A percentile compares a stretch with the other conserved stretches of the same genome.
Conservation (phyloP, 2,329 filamentous ascomycete species). For the Rutstroemia sp. region DNA sequence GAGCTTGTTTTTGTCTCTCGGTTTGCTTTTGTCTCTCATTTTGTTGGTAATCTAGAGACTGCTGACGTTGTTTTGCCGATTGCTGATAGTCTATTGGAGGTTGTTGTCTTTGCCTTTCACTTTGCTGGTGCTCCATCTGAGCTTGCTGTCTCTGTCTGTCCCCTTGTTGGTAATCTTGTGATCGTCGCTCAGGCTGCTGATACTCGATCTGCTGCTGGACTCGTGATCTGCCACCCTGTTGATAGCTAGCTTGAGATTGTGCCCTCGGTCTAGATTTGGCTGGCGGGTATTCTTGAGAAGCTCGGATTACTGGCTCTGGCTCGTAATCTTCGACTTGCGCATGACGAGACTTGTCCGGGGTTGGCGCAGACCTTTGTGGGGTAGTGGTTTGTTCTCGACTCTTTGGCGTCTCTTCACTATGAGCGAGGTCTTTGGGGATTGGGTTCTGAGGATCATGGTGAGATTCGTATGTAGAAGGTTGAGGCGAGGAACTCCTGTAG, state of each 20-base stretch:
- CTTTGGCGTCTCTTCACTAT: slow-evolving; percentile 38
- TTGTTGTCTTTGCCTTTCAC: slow-evolving; percentile 4
- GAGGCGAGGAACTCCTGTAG: slow-evolving; percentile 91
- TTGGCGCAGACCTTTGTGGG: slow-evolving; percentile 39
- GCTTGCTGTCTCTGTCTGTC: slow-evolving; percentile 5
- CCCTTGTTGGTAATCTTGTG: slow-evolving; percentile 6
- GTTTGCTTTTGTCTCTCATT: slow-evolving; percentile 6
- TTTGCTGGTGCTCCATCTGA: slow-evolving; percentile 1
- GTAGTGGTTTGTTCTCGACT: slow-evolving; percentile 41
- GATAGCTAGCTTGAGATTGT: slow-evolving; percentile 7
- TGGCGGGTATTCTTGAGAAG: slow-evolving; percentile 1
- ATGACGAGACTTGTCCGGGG: slow-evolving; percentile 10
- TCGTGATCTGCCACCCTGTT: slow-evolving; percentile 1
- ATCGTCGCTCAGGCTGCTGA: slow-evolving; percentile 7
- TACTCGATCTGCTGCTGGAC: slow-evolving; percentile 3
- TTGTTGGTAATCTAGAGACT: slow-evolving; percentile 6
- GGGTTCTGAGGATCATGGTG: slow-evolving; percentile 79
- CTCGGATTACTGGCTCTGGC: slow-evolving; percentile 25
- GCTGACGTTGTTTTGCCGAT: slow-evolving; percentile 2
- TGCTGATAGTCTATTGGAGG: slow-evolving; percentile 1
- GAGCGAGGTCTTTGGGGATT: slow-evolving; percentile 62
- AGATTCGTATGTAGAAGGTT: slow-evolving; percentile 86
- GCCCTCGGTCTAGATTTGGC: slow-evolving; percentile 2
- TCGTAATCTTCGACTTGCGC: slow-evolving; percentile 23
- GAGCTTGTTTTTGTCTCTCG: slow-evolving; percentile 9